Evolutionary conservation across 768 basidiomycete species (phyloP), one percentile per base, ranked within the genome.

Genomic region (Tylopilus sp.): DNA sequence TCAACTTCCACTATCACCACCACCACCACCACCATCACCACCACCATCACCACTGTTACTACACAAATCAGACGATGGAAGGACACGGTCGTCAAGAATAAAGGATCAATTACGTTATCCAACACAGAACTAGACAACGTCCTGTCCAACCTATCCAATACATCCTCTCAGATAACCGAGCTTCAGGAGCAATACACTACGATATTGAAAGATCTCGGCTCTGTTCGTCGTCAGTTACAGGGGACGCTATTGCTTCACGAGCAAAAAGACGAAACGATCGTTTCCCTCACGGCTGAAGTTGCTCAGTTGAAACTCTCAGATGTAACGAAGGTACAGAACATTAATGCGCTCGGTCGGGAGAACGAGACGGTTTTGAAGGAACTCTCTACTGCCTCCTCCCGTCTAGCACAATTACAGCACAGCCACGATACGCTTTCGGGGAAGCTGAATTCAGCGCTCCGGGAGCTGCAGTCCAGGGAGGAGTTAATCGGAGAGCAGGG

Each of bases 81-180:
- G 13, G 31, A 33, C 6, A 21, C 21, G 1, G 31, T 35, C 22
- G 31, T 33, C 9, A 20, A 8, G 30, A 44, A 22, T 33, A 22
- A 18, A 44, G 44, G 44, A 18, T 17, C 33, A 35, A 35, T 44
- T 31, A 48, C 17, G 7, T 38, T 57, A 50, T 45, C 43, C 20
- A 26, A 4, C 39, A 41, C 28, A 23, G 55, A 57, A 11, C 36
- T 57, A 21, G 50, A 57, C 13, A 44, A 28, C 8, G 23, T 57
- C 43, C 44, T 44, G 21, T 33, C 17, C 3, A 38, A 50, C 1
- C 11, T 58, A 6, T 44, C 57, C 28, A 20, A 7, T 12, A 40
- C 57, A 1, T 43, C 47, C 7, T 43, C 51, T 18, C 40, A 22
- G 13, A n/a, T 52, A 30, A 17, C 17, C 11, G 41, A 31, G 23